Percentiles rank a stretch among this genome's conserved stretches.
phyloP scores from a whole-genome alignment of 2,329 filamentous ascomycete species.

The Emmonsiellopsis sp. region DNA sequence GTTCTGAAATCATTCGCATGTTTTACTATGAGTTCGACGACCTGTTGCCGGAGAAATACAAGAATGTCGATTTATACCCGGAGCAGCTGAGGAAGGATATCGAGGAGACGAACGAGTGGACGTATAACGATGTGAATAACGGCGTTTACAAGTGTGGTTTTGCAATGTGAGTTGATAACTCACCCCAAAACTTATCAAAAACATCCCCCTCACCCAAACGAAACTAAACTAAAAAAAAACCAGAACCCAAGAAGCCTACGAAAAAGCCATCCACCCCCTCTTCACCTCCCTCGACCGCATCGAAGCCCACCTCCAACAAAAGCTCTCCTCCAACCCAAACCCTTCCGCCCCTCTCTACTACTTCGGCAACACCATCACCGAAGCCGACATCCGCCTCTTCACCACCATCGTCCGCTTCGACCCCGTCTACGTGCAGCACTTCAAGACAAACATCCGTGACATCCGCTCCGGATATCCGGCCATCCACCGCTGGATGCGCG shows the following conservation, averaged over 20 bases:
- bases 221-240: too few species aligned
- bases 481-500: conserved; percentile 70
- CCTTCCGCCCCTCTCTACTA: conserved; percentile 49
- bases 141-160: conserved; percentile 59
- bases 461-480: conserved; percentile 75
- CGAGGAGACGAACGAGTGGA: conserved; percentile 71
- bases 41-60: conserved; percentile 51
- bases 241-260: conserved; percentile 66
- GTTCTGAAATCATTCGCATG: conserved; percentile 87
- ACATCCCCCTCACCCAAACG: too few species aligned
- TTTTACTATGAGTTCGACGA: conserved; percentile 73
- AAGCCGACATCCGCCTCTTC: conserved; percentile 70
- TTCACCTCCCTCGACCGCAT: conserved; percentile 69
- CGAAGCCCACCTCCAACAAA: conserved; percentile 67
- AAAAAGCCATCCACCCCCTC: conserved; percentile 59
- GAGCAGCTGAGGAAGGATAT: conserved; percentile 55
- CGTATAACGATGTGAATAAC: conserved; percentile 54
- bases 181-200: background rate
- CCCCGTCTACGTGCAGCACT: conserved; percentile 71
- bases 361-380: conserved; percentile 66
- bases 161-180: conserved; percentile 45
- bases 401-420: conserved; percentile 67
- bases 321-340: conserved; percentile 44
- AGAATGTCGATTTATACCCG: conserved; percentile 59
- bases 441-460: conserved; percentile 74